Conservation (phyloP, 2,329 filamentous ascomycete genomes). For the Trichoderma arundinaceum region DNA sequence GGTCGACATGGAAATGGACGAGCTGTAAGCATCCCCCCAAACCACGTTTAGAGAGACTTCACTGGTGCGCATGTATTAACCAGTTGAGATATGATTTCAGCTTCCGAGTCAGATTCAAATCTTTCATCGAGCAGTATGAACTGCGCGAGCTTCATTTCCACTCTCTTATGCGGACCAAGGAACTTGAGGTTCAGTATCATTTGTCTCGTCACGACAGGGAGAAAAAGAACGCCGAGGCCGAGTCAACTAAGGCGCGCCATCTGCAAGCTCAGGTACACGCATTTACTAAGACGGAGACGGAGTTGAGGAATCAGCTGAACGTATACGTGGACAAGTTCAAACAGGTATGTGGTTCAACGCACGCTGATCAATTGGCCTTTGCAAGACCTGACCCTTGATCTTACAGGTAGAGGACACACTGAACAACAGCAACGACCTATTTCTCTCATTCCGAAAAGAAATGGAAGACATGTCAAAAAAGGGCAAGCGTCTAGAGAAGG, state of each 20-base stretch:
- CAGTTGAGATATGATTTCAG: slow-evolving; percentile 51
- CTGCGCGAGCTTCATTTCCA: slow-evolving; percentile 93
- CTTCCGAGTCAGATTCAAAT: slow-evolving; percentile 87
- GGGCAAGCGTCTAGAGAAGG: slow-evolving; percentile 94
- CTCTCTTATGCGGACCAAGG: slow-evolving; percentile 88
- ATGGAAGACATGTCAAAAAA: slow-evolving; percentile 99
- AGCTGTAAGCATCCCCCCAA: slow-evolving; percentile 66
- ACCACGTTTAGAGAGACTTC: not conserved
- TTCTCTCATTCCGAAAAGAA: slow-evolving; percentile 95
- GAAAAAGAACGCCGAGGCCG: slow-evolving; percentile 83
- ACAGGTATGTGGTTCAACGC: slow-evolving; percentile 69
- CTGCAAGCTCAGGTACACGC: slow-evolving; percentile 91
- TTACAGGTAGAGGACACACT: slow-evolving; percentile 92
- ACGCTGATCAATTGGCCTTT: not conserved
- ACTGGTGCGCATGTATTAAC: not conserved
- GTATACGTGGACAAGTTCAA: slow-evolving; percentile 99
- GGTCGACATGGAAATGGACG: slow-evolving; percentile 86
- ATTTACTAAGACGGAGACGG: slow-evolving; percentile 94
- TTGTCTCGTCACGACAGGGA: slow-evolving; percentile 88
- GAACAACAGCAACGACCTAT: slow-evolving; percentile 97
- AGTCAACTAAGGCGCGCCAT: slow-evolving; percentile 79
- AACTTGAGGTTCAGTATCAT: slow-evolving; percentile 92
- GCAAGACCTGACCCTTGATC: slow-evolving; percentile 36
- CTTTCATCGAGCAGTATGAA: slow-evolving; percentile 95
- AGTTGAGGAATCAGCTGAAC: slow-evolving; percentile 92